Evolutionary conservation across 805 yeast genomes (phyloP).

Genomic region (Nematodospora valgi): DNA sequence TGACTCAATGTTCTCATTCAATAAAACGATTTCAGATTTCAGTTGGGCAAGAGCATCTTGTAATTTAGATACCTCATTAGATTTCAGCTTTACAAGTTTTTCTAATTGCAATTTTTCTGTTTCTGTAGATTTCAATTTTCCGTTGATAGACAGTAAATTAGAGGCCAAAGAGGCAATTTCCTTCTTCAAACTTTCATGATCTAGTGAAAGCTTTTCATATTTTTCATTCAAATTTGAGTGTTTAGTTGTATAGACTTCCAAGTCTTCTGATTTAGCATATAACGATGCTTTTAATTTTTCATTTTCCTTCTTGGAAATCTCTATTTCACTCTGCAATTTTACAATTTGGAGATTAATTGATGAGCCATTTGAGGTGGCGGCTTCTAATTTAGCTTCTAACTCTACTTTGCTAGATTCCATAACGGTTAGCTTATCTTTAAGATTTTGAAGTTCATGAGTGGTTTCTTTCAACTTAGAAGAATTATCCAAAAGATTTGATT

Average conservation of each 20-base stretch:
- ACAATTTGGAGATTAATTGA: conserved; percentile 4
- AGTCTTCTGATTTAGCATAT: conserved; percentile 3
- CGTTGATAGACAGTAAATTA: neutral
- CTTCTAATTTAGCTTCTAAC: neutral
- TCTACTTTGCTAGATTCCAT: neutral
- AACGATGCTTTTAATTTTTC: neutral
- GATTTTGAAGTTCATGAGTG: neutral
- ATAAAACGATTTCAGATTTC: conserved; percentile 1
- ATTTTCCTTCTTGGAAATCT: neutral
- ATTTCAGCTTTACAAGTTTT: neutral
- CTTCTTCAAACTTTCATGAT: neutral
- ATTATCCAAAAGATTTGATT: too few species aligned
- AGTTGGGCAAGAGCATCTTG: too few species aligned
- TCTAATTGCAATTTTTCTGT: neutral
- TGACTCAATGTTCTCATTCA: neutral
- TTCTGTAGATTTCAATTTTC: neutral
- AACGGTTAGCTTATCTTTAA: neutral
- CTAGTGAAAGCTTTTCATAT: neutral
- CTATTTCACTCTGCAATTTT: conserved; percentile 2
- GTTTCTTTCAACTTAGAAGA: neutral
- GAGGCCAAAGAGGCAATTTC: neutral
- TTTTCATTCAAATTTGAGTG: conserved; percentile 1
- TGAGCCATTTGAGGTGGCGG: neutral
- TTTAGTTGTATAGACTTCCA: neutral
- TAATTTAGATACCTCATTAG: neutral